Conservation (phyloP, 768 basidiomycete genomes). For the Tulasnella sp. region DNA sequence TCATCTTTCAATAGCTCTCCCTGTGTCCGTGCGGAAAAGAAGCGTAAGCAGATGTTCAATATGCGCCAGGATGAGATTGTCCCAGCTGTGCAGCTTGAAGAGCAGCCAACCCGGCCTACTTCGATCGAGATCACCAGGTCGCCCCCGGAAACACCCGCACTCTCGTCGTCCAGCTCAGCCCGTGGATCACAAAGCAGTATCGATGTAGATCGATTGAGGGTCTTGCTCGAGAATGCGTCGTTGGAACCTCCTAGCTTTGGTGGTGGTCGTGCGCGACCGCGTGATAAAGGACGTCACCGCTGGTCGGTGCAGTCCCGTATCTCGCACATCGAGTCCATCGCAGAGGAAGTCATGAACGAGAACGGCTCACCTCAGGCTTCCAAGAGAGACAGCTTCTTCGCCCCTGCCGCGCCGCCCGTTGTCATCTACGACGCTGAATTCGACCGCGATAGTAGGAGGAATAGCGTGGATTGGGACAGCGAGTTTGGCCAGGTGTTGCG, state of each 20-base stretch:
- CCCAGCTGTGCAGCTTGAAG: constrained; percentile 19
- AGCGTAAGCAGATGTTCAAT: not conserved
- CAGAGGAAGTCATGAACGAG: constrained; percentile 45
- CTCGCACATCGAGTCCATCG: constrained; percentile 71
- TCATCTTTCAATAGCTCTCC: constrained; percentile 62
- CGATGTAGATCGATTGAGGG: constrained; percentile 52
- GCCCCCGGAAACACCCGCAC: constrained; percentile 35
- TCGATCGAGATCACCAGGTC: constrained; percentile 28
- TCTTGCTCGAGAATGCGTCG: constrained; percentile 46
- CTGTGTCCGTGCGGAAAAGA: constrained; percentile 51
- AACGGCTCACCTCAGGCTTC: constrained; percentile 20
- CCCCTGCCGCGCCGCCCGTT: not conserved
- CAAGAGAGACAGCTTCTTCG: not conserved
- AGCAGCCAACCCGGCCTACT: too few relatives aligned
- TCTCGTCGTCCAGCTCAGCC: constrained; percentile 38
- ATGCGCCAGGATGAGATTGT: constrained; percentile 36
- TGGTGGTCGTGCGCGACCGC: constrained; percentile 39
- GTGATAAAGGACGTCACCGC: constrained; percentile 60
- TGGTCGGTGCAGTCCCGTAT: constrained; percentile 50
- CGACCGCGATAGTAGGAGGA: not conserved
- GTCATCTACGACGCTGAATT: constrained; percentile 1
- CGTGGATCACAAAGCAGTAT: constrained; percentile 71
- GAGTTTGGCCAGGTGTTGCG: constrained; percentile 5
- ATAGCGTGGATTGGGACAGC: constrained; percentile 8
- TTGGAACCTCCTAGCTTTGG: constrained; percentile 22